Base-by-base conservation (phyloP, 2,329 filamentous ascomycete genomes). In the Ophidiomyces ophidiicola region DNA sequence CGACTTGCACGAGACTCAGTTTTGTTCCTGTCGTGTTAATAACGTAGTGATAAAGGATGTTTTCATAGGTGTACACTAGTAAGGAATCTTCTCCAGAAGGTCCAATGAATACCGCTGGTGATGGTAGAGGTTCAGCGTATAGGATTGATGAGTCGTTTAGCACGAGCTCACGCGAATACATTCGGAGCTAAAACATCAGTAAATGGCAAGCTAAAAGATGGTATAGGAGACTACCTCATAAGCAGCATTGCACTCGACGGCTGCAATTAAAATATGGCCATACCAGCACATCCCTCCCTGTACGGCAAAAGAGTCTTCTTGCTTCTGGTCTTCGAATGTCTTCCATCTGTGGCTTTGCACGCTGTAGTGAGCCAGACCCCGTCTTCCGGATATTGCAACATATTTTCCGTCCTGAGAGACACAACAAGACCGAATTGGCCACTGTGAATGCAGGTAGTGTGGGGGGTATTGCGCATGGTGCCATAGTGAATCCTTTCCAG, bases 211-310 rank as follows among this genome's bases (percentile, higher is more conserved):
- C 29, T 15, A 5, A 17, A 15, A 10, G n/a, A 7, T 34, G 17
- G 25, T 7, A 6, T 19, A 28, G 5, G 6, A 23, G 18, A 24
- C 42, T 60, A 74, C 72, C 65, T 94, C 82, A 52, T 86, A 86
- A 15, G 78, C 78, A 48, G 78, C 74, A 49, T 82, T 82, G 39
- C 76, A 78, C 59, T 98, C 90, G n/a, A 94, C 80, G 3, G 88
- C 86, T 26, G 86, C 87, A 41, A 96, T 83, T 12, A 98, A 69
- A 21, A 96, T 82, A 60, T 98, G 88, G 49, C 93, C 86, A 56
- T 93, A 87, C 90, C 90, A 98, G 57, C 88, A 96, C 87, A 98
- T 94, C 5, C 90, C 90, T 34, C 90, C 90, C 46, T 87, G 72
- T 10, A 98, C 84, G 17, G 85, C 77, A 55, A 98, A 98, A 46